Conservation (phyloP, 768 basidiomycete genomes). For the Russula sp. region DNA sequence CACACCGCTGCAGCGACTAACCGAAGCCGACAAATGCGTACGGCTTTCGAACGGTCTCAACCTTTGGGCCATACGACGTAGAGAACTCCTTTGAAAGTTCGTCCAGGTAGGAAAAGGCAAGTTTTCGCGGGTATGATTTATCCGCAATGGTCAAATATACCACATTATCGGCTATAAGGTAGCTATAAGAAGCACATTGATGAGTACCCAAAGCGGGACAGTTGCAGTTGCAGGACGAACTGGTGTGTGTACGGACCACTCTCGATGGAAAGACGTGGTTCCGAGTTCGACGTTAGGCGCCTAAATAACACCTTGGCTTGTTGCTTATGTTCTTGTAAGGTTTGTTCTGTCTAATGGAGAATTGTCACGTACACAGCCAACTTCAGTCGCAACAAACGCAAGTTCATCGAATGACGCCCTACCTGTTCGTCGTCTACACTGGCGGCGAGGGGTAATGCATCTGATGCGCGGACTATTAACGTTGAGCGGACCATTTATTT, state of each 20-base stretch:
- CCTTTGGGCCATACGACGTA: constrained; percentile 85
- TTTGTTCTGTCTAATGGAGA: constrained; percentile 71
- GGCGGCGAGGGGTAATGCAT: constrained; percentile 86
- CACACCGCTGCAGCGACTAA: constrained; percentile 34
- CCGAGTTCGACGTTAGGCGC: constrained; percentile 87
- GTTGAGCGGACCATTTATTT: constrained; percentile 86
- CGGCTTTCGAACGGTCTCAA: constrained; percentile 89
- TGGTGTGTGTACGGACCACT: constrained; percentile 93
- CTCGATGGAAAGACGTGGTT: constrained; percentile 95
- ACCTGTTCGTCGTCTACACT: constrained; percentile 98
- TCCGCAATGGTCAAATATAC: constrained; percentile 94
- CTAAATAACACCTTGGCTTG: constrained; percentile 96
- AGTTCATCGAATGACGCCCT: constrained; percentile 19
- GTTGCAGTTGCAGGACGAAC: constrained; percentile 41
- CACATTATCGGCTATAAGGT: constrained; percentile 90
- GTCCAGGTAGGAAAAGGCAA: constrained; percentile 95
- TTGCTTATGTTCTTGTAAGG: constrained; percentile 95
- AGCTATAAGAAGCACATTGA: constrained; percentile 43
- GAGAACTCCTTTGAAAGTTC: constrained; percentile 96
- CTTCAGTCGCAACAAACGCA: constrained; percentile 2
- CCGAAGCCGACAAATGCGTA: constrained; percentile 99
- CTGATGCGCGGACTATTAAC: constrained; percentile 75
- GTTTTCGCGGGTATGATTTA: constrained; percentile 93
- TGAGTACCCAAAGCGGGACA: neutral
- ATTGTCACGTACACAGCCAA: constrained; percentile 3